Evolutionary conservation across 2,329 filamentous ascomycete genomes (phyloP), one percentile per base, ranked within the genome.

Genomic region (Epichloe sp.): DNA sequence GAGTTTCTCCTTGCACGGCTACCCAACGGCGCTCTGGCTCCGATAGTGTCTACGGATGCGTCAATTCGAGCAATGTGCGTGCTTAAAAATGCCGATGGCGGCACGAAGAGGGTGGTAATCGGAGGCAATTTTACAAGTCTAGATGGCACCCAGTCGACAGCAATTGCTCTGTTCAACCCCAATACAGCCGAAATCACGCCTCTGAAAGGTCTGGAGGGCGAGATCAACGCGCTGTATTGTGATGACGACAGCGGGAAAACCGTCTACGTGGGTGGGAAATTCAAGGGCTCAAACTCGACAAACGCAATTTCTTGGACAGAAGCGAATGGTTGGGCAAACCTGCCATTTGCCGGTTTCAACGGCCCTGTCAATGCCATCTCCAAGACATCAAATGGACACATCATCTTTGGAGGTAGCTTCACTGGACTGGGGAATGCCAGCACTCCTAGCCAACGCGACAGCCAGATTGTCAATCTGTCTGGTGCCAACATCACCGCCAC

Each of bases 51-150:
- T 41, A 84, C 89, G 44, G 88, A 97, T 68, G 90, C 85, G 52
- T 82, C 85, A 47, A 95, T 98, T 62, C 78, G 83, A 62, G 78
- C 88, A 56, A 93, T 98, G 86, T 98, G 93, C 71, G 72, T 84
- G 19, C 87, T 91, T 60, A 74, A 81, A 48, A 70, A 76, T 59
- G 74, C 76, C 52, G 77, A 87, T 65, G 85, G 86, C 56, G 77
- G 74, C 5, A 69, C 84, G 52, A 74, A 78, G n/a, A 84, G 85
- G 41, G 79, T 97, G 31, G 78, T 97, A 46, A 78, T 98, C 15
- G 93, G 86, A 51, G 93, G 93, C 46, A 97, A 97, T 71, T 98
- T 98, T 65, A 97, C 93, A 35, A 94, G 88, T 65, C 71, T 98
- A 55, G 87, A 83, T 53, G 82, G 82, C 53, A 76, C 84, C 52